Percentiles rank a stretch among this genome's conserved stretches.
Conservation (phyloP, 768 basidiomycete genomes). For the Panellus pusillus region DNA sequence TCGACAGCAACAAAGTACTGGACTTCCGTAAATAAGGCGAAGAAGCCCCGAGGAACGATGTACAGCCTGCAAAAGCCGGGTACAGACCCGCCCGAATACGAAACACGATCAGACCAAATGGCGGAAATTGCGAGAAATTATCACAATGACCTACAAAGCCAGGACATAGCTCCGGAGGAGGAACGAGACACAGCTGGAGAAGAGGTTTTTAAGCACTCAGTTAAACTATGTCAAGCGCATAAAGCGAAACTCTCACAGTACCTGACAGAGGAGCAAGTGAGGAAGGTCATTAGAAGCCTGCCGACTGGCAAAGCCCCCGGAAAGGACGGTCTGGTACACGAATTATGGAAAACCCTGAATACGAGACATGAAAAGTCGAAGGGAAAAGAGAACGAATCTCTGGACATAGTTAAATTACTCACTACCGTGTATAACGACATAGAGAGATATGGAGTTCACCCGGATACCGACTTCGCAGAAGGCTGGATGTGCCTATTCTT, state of each 20-base stretch:
- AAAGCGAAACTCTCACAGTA: background rate
- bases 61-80: slow-evolving; percentile 7
- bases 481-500: slow-evolving; percentile 5
- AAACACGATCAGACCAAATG: slow-evolving; percentile 31
- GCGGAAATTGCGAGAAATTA: slow-evolving; percentile 29
- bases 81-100: slow-evolving; percentile 1
- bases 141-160: slow-evolving; percentile 28
- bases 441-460: background rate
- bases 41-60: slow-evolving; percentile 22
- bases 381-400: background rate
- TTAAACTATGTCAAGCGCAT: background rate
- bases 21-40: slow-evolving; percentile 7
- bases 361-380: background rate
- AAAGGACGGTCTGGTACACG: background rate
- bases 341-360: background rate
- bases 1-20: slow-evolving; percentile 24
- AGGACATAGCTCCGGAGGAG: background rate
- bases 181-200: slow-evolving; percentile 28
- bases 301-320: background rate
- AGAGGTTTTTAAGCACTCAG: slow-evolving; percentile 24
- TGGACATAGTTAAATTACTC: background rate
- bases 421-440: slow-evolving; percentile 1
- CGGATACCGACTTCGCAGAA: background rate
- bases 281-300: background rate
- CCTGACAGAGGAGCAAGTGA: background rate